A percentile compares a stretch with the other conserved stretches of the same genome.
Evolutionary conservation across 2,329 filamentous ascomycete species (phyloP).

Genomic region (Conoideocrella luteorostrata): DNA sequence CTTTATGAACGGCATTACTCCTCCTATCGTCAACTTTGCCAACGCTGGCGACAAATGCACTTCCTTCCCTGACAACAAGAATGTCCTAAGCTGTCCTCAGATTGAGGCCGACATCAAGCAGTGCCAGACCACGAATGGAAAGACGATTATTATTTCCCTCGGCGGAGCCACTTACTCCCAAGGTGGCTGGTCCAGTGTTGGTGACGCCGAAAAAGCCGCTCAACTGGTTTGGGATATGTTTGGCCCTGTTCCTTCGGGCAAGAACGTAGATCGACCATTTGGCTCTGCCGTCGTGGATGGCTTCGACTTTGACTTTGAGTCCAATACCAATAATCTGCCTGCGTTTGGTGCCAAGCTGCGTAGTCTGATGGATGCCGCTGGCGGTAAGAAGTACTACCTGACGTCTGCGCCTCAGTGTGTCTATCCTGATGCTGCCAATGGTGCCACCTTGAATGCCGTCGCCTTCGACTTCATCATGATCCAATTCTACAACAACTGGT

Average conservation of each 20-base stretch:
- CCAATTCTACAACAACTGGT: conserved; percentile 66
- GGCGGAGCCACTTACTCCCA: conserved; percentile 66
- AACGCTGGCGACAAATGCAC: conserved; percentile 57
- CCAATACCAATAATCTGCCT: conserved; percentile 50
- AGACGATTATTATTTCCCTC: conserved; percentile 67
- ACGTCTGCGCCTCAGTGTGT: conserved; percentile 63
- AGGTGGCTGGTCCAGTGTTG: conserved; percentile 53
- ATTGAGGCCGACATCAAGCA: conserved; percentile 51
- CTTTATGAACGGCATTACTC: conserved; percentile 53
- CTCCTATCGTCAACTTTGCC: conserved; percentile 56
- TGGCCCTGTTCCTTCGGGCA: conserved; percentile 45
- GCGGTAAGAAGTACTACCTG: conserved; percentile 53
- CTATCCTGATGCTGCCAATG: conserved; percentile 55
- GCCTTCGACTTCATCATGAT: conserved; percentile 55
- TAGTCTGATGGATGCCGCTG: conserved; percentile 44
- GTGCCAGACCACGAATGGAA: conserved; percentile 57
- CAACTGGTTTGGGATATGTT: conserved; percentile 65
- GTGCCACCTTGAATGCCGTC: conserved; percentile 49
- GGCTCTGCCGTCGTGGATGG: conserved; percentile 43
- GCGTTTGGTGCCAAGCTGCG: conserved; percentile 56
- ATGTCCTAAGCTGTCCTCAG: conserved; percentile 49
- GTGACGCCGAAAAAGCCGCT: conserved; percentile 49
- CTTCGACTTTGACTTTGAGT: conserved; percentile 72
- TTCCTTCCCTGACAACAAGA: conserved; percentile 35
- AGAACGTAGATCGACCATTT: conserved; percentile 46